phyloP scores from a whole-genome alignment of 2,329 filamentous ascomycete genomes.

The Colletotrichum sp. region DNA sequence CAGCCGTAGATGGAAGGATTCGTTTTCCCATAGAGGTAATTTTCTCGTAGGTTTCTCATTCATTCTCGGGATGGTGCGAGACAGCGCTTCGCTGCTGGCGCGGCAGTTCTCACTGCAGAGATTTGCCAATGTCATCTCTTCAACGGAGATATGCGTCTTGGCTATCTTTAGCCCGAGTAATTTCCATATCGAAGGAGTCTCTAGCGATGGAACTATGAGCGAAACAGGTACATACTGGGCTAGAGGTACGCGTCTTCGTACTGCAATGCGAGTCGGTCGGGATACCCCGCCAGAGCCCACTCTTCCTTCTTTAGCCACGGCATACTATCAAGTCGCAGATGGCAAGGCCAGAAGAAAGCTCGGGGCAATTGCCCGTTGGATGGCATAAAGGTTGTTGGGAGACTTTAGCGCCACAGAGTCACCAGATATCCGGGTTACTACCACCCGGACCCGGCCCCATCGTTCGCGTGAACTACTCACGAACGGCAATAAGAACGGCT shows the following conservation, averaged over 20 bases:
- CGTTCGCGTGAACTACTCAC: not conserved
- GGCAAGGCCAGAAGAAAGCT: not conserved
- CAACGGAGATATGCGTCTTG: not conserved
- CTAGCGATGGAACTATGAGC: not conserved
- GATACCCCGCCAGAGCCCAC: not conserved
- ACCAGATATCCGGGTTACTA: not conserved
- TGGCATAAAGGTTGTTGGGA: not conserved
- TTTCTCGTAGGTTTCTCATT: not conserved
- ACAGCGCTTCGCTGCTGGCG: not conserved
- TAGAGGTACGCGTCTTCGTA: not conserved
- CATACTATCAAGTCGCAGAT: not conserved
- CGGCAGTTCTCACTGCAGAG: not conserved
- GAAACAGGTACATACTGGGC: not conserved
- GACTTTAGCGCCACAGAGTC: not conserved
- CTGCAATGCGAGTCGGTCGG: not conserved
- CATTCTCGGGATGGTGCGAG: not conserved
- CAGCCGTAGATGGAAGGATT: accelerated
- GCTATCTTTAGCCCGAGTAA: not conserved
- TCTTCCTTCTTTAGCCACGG: not conserved
- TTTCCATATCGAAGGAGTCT: not conserved
- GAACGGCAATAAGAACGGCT: not conserved
- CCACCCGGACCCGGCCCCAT: not conserved
- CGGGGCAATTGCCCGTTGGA: not conserved
- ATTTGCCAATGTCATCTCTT: not conserved
- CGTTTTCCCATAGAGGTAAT: not conserved